phyloP scores from a whole-genome alignment of 257 asterid genomes.

The Scutellaria barbata region DNA sequence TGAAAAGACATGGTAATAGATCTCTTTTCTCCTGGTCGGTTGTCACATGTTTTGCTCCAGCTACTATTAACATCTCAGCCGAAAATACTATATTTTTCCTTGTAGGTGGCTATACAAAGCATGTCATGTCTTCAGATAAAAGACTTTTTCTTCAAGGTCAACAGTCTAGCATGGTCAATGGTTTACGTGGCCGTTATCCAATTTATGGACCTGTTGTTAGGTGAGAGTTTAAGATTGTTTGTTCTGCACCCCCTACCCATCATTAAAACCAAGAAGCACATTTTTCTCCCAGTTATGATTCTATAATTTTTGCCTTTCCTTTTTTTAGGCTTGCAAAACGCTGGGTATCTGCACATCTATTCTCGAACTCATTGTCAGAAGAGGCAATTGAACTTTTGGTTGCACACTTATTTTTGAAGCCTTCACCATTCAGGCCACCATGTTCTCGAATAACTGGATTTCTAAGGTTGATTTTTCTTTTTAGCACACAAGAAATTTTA shows the following conservation, averaged over 20 bases:
- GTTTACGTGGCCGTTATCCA: constrained; percentile 87
- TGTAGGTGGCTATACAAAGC: constrained; percentile 59
- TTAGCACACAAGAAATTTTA: constrained; percentile 3
- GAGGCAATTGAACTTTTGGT: constrained; percentile 95
- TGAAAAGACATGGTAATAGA: constrained; percentile 59
- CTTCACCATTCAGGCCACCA: constrained; percentile 80
- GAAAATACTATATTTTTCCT: constrained; percentile 4
- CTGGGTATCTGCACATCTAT: constrained; percentile 94
- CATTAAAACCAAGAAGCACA: constrained; percentile 10
- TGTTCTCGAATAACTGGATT: constrained; percentile 88
- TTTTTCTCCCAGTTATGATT: neutral
- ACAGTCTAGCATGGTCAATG: constrained; percentile 92
- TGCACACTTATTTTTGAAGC: constrained; percentile 80
- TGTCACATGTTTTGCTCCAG: constrained; percentile 30
- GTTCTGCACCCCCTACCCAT: constrained; percentile 13
- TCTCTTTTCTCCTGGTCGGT: constrained; percentile 28
- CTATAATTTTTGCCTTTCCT: constrained; percentile 18
- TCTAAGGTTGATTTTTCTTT: constrained; percentile 56
- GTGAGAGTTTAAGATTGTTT: constrained; percentile 46
- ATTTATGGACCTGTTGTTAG: constrained; percentile 82
- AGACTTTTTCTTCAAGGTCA: constrained; percentile 72
- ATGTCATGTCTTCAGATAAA: constrained; percentile 68
- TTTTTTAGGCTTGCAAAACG: constrained; percentile 85
- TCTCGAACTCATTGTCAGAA: constrained; percentile 71
- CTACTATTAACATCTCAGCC: constrained; percentile 16